phyloP scores from a whole-genome alignment of 495 filamentous ascomycete species.

The Penicillium parvum region DNA sequence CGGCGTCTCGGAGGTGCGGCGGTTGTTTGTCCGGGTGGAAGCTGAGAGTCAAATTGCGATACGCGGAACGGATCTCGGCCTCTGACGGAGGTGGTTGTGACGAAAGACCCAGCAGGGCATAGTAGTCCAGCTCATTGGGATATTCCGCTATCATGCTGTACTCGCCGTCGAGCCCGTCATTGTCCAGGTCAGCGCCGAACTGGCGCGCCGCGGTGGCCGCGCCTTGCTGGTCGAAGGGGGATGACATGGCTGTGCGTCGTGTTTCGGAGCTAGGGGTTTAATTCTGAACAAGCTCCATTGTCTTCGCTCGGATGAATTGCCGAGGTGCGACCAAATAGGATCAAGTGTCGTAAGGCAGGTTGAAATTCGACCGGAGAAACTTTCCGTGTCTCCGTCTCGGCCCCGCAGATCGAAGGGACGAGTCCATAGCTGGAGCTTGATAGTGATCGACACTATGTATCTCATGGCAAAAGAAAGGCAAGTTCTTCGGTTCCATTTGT shows the following conservation, averaged over 20 bases:
- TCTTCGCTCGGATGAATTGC: neutral
- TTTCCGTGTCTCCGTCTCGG: constrained; percentile 16
- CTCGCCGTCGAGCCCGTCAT: constrained; percentile 24
- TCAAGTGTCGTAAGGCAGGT: too few relatives aligned
- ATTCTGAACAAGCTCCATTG: constrained; percentile 5
- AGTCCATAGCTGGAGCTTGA: neutral
- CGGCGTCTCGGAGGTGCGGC: constrained; percentile 39
- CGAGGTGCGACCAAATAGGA: constrained; percentile 6
- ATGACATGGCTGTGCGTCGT: constrained; percentile 10
- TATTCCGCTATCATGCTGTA: constrained; percentile 24
- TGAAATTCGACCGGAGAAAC: constrained; percentile 23
- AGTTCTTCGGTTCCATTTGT: too few relatives aligned
- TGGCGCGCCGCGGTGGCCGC: constrained; percentile 14
- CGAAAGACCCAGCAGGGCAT: constrained; percentile 48
- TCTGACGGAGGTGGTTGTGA: constrained; percentile 42
- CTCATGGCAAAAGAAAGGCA: too few relatives aligned
- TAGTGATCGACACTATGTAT: neutral
- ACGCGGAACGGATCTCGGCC: constrained; percentile 49
- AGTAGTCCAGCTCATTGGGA: constrained; percentile 42
- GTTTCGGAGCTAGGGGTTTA: neutral
- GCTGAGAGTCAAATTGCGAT: constrained; percentile 48
- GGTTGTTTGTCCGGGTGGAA: constrained; percentile 60
- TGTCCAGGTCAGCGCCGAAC: constrained; percentile 16
- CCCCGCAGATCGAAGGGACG: constrained; percentile 9
- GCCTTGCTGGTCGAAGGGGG: constrained; percentile 10